phyloP scores from a whole-genome alignment of 768 basidiomycete species.

The Lactarius trivialis region DNA sequence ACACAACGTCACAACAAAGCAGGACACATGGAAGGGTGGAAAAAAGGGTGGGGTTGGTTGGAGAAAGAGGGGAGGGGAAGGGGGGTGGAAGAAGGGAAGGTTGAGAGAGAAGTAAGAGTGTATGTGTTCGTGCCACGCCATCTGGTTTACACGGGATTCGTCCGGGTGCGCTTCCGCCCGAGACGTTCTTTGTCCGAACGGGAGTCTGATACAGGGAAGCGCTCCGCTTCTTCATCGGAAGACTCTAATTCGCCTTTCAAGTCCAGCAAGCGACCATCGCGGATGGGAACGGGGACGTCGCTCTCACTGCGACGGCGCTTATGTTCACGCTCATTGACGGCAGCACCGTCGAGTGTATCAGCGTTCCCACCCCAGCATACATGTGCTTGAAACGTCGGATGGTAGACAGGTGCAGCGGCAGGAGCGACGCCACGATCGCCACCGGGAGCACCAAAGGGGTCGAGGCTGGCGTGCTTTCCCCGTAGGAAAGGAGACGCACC shows the following conservation, averaged over 20 bases:
- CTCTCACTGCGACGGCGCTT: slow-evolving; percentile 16
- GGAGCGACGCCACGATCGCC: slow-evolving; percentile 30
- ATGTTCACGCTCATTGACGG: slow-evolving; percentile 8
- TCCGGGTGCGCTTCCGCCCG: slow-evolving; percentile 18
- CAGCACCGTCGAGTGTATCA: not conserved
- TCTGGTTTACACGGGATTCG: slow-evolving; percentile 15
- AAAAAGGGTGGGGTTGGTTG: not conserved
- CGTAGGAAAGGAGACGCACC: slow-evolving; percentile 44
- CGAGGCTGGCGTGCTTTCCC: slow-evolving; percentile 45
- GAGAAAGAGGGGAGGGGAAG: not conserved
- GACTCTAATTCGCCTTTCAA: slow-evolving; percentile 11
- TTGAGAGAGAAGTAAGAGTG: not conserved
- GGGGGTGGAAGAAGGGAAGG: not conserved
- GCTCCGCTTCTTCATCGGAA: slow-evolving; percentile 15
- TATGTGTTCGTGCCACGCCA: slow-evolving; percentile 5
- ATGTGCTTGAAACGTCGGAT: slow-evolving; percentile 30
- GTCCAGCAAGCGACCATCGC: slow-evolving; percentile 4
- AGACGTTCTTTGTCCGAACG: slow-evolving; percentile 18
- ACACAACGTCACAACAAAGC: slow-evolving; percentile 4
- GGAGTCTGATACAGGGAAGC: slow-evolving; percentile 21
- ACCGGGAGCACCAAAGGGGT: slow-evolving; percentile 40
- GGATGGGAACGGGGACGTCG: slow-evolving; percentile 4
- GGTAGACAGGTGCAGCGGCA: slow-evolving; percentile 23
- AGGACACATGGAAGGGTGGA: not conserved
- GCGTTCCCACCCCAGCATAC: slow-evolving; percentile 24